Percentiles rank a stretch among this genome's conserved stretches.
phyloP scores from a whole-genome alignment of 208 protist species.

The Angomonas desouzai region DNA sequence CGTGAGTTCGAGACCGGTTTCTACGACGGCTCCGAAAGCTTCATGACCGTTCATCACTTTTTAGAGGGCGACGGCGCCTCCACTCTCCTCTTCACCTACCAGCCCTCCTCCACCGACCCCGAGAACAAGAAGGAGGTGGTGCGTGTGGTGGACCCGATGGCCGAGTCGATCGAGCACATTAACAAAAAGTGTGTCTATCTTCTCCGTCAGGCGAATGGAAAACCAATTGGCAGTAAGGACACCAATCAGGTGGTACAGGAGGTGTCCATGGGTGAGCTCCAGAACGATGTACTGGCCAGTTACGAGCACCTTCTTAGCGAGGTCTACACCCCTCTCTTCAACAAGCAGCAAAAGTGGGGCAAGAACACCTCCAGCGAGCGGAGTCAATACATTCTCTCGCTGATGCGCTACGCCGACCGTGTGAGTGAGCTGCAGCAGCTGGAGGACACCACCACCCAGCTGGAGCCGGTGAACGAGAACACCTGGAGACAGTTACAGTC shows the following conservation, averaged over 20 bases:
- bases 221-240: slow-evolving; percentile 75
- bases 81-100: slow-evolving; percentile 85
- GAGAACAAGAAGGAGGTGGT: slow-evolving; percentile 50
- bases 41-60: slow-evolving; percentile 83
- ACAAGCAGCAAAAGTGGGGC: slow-evolving; percentile 75
- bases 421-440: slow-evolving; percentile 87
- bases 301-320: slow-evolving; percentile 88
- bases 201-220: slow-evolving; percentile 48
- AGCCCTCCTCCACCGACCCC: slow-evolving; percentile 24
- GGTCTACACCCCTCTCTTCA: slow-evolving; percentile 90
- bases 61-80: slow-evolving; percentile 72
- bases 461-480: slow-evolving; percentile 53
- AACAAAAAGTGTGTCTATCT: slow-evolving; percentile 80
- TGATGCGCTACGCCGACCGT: slow-evolving; percentile 87
- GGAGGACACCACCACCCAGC: slow-evolving; percentile 56
- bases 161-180: slow-evolving; percentile 56
- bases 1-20: slow-evolving; percentile 71
- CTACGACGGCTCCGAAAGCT: slow-evolving; percentile 77
- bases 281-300: slow-evolving; percentile 76
- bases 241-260: slow-evolving; percentile 73
- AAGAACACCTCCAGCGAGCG: slow-evolving; percentile 83
- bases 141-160: slow-evolving; percentile 59
- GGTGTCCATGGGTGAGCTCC: slow-evolving; percentile 79
- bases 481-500: slow-evolving; percentile 80
- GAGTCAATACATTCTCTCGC: slow-evolving; percentile 80